Evolutionary conservation across 345 rosid genomes (phyloP), one percentile per base, ranked within the genome.

Genomic region (Rhizophora mangle): DNA sequence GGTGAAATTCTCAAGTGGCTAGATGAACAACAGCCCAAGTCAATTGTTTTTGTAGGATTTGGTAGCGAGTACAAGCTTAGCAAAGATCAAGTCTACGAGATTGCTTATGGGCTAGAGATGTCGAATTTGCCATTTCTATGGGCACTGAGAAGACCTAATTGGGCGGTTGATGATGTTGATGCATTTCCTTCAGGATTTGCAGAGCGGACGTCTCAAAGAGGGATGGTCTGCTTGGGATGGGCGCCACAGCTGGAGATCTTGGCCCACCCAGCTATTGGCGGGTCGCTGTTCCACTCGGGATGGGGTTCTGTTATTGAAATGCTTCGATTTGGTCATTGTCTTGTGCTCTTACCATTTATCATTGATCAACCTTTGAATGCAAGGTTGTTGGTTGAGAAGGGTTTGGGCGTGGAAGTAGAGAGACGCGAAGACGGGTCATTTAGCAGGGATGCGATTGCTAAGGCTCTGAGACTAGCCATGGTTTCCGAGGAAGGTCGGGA

Each of bases 61-160:
- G 85, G 81, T 6, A 82, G 81, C 21, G 78, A 82, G 69, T 77
- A 65, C 62, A 76, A 79, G 60, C 67, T 79, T 60, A 72, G 76
- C 16, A 59, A 59, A 51, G 73, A 69, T 39, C 73, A 71, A 67
- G 67, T 72, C 56, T 66, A 68, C 26, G 81, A 77, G 74, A 72
- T 77, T 62, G 83, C 81, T 5, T 43, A 43, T 8, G 78, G 79
- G 47, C 54, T 79, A 15, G 83, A 76, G 59, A 62, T 79, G 19
- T 77, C 80, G 0, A 55, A 59, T 24, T 36, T 77, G 60, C 74
- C 78, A 11, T 79, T 74, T 68, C 21, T 74, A 11, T 69, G 78
- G 85, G 62, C 70, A 34, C 77, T 77, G 2, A 74, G 72, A 62
- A 70, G 49, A 54, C 78, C 74, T 0, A 19, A 4, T 18, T 77